Percentiles rank a stretch among this genome's conserved stretches.
phyloP scores from a whole-genome alignment of 1,284 basidiomycete species.

The Trichosporon faecale region DNA sequence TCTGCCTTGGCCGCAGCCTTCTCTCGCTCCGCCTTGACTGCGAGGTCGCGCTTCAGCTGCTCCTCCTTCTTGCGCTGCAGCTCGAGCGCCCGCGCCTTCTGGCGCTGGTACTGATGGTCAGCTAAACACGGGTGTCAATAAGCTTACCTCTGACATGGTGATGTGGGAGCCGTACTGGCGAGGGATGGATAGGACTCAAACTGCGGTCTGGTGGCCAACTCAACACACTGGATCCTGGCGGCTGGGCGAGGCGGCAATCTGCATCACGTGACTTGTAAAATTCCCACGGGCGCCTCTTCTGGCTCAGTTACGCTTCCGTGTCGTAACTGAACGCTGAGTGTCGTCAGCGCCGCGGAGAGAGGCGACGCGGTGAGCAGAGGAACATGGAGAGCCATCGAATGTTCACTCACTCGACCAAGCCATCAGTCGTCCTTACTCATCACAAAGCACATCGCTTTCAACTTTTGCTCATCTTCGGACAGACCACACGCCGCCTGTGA shows the following conservation, averaged over 20 bases:
- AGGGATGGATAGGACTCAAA: not conserved
- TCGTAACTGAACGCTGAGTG: not conserved
- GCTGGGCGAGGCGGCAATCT: not conserved
- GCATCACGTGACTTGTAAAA: not conserved
- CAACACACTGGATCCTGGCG: not conserved
- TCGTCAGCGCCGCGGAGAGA: slow-evolving; percentile 7
- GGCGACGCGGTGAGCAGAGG: not conserved
- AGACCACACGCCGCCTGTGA: not conserved
- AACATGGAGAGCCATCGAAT: not conserved
- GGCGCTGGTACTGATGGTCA: slow-evolving; percentile 37
- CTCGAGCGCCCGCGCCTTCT: slow-evolving; percentile 39
- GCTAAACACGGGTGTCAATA: not conserved
- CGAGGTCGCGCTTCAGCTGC: slow-evolving; percentile 37
- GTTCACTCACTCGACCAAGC: not conserved
- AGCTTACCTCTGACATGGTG: slow-evolving; percentile 26
- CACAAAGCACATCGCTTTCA: not conserved
- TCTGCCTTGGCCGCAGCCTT: slow-evolving; percentile 40
- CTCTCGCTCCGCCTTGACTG: slow-evolving; percentile 37
- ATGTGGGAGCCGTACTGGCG: not conserved
- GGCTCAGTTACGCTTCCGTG: not conserved
- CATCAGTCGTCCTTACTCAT: not conserved
- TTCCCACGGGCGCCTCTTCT: not conserved
- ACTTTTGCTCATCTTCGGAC: not conserved
- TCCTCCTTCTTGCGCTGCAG: slow-evolving; percentile 44
- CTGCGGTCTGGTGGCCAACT: not conserved